A percentile compares a stretch with the other conserved stretches of the same genome.
phyloP scores from a whole-genome alignment of 2,329 filamentous ascomycete genomes.

The Hortaea sp. region DNA sequence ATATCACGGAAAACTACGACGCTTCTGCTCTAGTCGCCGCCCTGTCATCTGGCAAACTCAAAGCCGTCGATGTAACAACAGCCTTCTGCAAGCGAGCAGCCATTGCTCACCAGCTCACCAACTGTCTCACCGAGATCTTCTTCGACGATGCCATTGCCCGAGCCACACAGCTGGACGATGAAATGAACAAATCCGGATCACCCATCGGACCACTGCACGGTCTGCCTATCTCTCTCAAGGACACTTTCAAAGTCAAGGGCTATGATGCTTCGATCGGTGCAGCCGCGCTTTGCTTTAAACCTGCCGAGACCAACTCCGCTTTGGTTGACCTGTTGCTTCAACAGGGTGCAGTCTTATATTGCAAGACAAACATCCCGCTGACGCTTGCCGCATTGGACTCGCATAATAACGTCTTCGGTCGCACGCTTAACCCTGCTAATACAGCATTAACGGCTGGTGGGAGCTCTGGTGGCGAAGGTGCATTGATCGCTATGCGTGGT shows the following conservation, averaged over 20 bases:
- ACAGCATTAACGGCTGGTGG: conserved; percentile 41
- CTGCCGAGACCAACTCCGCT: conserved; percentile 27
- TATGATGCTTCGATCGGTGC: conserved; percentile 32
- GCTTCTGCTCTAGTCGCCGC: conserved; percentile 30
- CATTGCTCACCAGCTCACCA: conserved; percentile 32
- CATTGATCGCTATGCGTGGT: conserved; percentile 39
- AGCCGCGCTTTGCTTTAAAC: conserved; percentile 34
- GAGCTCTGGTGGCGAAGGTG: conserved; percentile 44
- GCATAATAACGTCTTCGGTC: conserved; percentile 43
- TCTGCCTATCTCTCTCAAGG: conserved; percentile 27
- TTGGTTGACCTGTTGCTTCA: conserved; percentile 35
- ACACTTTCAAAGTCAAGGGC: conserved; percentile 27
- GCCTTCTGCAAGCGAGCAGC: conserved; percentile 40
- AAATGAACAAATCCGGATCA: conserved; percentile 24
- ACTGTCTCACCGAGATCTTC: conserved; percentile 28
- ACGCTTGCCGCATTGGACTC: conserved; percentile 44
- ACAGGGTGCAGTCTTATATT: conserved; percentile 40
- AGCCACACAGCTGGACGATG: conserved; percentile 31
- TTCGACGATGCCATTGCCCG: conserved; percentile 27
- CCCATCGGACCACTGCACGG: conserved; percentile 38
- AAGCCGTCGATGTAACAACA: conserved; percentile 26
- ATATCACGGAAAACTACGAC: conserved; percentile 47
- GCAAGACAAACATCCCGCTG: conserved; percentile 47
- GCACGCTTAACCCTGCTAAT: conserved; percentile 41
- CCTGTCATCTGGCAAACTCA: conserved; percentile 26